Base-by-base conservation (phyloP, 208 protist genomes). In the Endotrypanum monterogeii region DNA sequence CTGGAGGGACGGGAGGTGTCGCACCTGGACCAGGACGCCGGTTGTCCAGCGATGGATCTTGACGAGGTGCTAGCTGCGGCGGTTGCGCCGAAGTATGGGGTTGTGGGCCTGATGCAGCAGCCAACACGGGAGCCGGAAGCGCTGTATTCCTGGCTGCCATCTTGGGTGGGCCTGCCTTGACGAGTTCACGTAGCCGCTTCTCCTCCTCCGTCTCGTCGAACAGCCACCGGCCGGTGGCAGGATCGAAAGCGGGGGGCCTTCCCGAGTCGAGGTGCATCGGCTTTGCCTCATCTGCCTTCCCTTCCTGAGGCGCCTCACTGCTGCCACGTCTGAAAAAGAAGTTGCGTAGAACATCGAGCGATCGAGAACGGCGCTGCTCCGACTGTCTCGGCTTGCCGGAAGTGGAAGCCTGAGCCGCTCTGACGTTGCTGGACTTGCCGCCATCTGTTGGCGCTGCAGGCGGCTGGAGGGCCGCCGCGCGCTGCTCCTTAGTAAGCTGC, bases 231-330 rank as follows among this genome's bases (percentile, higher is more conserved):
- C 89, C 89, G 0, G 86, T 93, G 20, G 78, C 82, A 3, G 86
- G 81, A 72, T 97, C 90, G 75, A 91, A 97, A 63, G 83, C 77
- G 5, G 93, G 93, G 25, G 87, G 82, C 69, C 88, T 89, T 58
- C 83, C 89, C 14, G 90, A 95, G 81, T 97, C 84, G 44, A 97
- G 80, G 65, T 95, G 94, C 93, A 97, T 97, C 60, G 83, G 82
- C 73, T 95, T 97, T 50, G 86, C 82, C 74, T 90, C 87, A n/a
- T 94, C 82, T 25, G 85, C 79, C 74, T 90, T 86, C 35, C 76
- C 61, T 30, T 85, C 74, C 2, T 30, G 30, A 54, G 51, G 48
- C 20, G 69, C 32, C 61, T 83, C 69, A 46, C 77, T 76, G 57
- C 66, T 81, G 61, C 74, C 71, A 25, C 89, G 85, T 48, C 86